Evolutionary conservation across 2,329 filamentous ascomycete genomes (phyloP), one percentile per base, ranked within the genome.

Genomic region (Aspergillus brasiliensis): DNA sequence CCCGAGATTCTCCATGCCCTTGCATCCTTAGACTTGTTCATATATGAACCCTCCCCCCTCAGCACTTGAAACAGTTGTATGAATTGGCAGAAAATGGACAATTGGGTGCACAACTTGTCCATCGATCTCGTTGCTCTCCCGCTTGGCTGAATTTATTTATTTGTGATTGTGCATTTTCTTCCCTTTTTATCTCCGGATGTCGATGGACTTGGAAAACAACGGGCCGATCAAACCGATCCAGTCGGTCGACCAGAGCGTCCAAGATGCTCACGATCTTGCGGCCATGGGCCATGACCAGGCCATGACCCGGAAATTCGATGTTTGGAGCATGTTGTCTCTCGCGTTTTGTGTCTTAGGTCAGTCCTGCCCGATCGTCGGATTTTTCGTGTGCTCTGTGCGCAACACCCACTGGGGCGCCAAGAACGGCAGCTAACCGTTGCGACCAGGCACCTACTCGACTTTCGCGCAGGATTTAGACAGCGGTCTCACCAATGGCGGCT

Each of bases 401-500:
- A 31, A 17, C 51, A 28, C 23, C 40, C 40, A 44, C 40, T 19
- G 40, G 15, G 38, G 46, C 25, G 46, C 5, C 10, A 42, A 49
- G 46, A n/a, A 10, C 13, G 71, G 69, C 38, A 42, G 38, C 51
- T 54, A 54, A 54, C 17, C 5, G 3, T 40, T 17, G 38, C 17
- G n/a, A 6, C 52, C 52, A 55, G 52, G 84, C 59, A 86, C 84
- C 4, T 86, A 83, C 78, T 83, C 82, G 0, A 85, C 83, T 0
- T 83, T 85, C 62, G 84, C 84, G 0, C 83, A 86, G 67, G 80
- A 78, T 46, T 73, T 83, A 6, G 77, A 76, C 58, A 83, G 78
- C 60, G 84, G 83, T 5, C 75, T 86, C 37, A 79, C 76, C n/a
- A 84, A 81, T 59, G 88, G 88, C 17, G 86, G 89, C 69, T 81